Percentiles rank a stretch among this genome's conserved stretches.
phyloP scores from a whole-genome alignment of 108 stramenopile genomes.

The Fistulifera pelliculosa region DNA sequence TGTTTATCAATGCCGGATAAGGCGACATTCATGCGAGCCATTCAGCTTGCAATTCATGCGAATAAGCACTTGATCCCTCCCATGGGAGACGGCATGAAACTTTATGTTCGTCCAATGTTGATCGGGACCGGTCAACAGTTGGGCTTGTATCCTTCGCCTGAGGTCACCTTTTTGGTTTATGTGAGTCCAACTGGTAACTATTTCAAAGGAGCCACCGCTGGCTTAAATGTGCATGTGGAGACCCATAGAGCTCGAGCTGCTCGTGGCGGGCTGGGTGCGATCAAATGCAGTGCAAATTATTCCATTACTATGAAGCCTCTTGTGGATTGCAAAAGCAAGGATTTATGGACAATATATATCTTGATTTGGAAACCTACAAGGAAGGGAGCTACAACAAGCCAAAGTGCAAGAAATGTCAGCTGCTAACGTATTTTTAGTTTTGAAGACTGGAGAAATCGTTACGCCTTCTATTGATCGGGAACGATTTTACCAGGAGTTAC shows the following conservation, averaged over 20 bases:
- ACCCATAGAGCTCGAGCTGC: constrained; percentile 60
- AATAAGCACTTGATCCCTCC: constrained; percentile 69
- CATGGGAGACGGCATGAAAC: constrained; percentile 59
- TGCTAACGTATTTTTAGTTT: constrained; percentile 74
- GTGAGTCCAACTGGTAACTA: constrained; percentile 82
- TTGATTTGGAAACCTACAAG: constrained; percentile 75
- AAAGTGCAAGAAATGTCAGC: constrained; percentile 75
- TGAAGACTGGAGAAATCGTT: constrained; percentile 73
- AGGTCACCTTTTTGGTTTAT: constrained; percentile 59
- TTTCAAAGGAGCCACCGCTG: constrained; percentile 50
- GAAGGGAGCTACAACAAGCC: constrained; percentile 33
- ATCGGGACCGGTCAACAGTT: constrained; percentile 57
- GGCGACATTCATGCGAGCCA: constrained; percentile 59
- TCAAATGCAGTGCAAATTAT: constrained; percentile 77
- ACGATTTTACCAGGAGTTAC: constrained; percentile 81
- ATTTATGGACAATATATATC: constrained; percentile 72
- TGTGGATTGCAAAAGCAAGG: constrained; percentile 77
- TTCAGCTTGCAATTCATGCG: constrained; percentile 48
- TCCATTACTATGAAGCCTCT: constrained; percentile 62
- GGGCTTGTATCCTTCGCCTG: constrained; percentile 61
- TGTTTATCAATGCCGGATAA: constrained; percentile 52
- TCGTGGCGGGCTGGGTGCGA: constrained; percentile 59
- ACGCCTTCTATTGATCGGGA: constrained; percentile 63
- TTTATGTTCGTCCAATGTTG: constrained; percentile 71
- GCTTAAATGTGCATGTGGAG: constrained; percentile 72